phyloP scores from a whole-genome alignment of 345 rosid species.

The Laguncularia racemosa region DNA sequence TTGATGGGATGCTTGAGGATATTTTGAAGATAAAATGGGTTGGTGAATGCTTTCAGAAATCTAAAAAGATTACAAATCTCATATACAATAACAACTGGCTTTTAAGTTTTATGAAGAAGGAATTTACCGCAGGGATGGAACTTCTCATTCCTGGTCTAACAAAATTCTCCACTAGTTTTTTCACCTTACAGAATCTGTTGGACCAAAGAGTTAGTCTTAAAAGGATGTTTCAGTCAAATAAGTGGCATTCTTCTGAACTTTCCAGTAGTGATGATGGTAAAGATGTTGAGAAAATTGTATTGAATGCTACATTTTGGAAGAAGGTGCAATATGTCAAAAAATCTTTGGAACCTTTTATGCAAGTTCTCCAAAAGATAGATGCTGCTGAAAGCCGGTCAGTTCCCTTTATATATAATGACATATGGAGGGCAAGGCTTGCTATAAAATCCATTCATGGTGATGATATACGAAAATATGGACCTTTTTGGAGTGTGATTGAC shows the following conservation, averaged over 20 bases:
- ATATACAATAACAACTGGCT: constrained; percentile 54
- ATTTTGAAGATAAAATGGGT: constrained; percentile 50
- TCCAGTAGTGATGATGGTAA: constrained; percentile 51
- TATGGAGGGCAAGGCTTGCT: constrained; percentile 52
- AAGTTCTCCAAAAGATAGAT: constrained; percentile 46
- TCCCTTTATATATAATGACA: constrained; percentile 51
- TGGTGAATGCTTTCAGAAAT: constrained; percentile 55
- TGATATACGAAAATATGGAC: constrained; percentile 60
- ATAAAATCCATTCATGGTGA: constrained; percentile 51
- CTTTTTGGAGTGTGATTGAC: constrained; percentile 78
- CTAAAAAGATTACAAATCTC: constrained; percentile 53
- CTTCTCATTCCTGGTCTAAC: constrained; percentile 54
- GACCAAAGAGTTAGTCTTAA: constrained; percentile 54
- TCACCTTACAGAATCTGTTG: constrained; percentile 48
- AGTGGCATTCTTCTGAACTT: constrained; percentile 50
- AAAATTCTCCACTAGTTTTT: constrained; percentile 37
- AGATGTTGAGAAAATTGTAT: constrained; percentile 53
- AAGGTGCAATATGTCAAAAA: constrained; percentile 51
- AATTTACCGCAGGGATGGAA: constrained; percentile 56
- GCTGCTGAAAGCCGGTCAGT: constrained; percentile 35
- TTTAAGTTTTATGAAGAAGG: constrained; percentile 53
- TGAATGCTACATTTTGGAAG: constrained; percentile 61
- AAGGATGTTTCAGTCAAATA: constrained; percentile 61
- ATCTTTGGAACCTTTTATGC: constrained; percentile 60
- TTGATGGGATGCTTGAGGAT: constrained; percentile 66